Base-by-base conservation (phyloP, 345 rosid genomes). In the Salix exigua region DNA sequence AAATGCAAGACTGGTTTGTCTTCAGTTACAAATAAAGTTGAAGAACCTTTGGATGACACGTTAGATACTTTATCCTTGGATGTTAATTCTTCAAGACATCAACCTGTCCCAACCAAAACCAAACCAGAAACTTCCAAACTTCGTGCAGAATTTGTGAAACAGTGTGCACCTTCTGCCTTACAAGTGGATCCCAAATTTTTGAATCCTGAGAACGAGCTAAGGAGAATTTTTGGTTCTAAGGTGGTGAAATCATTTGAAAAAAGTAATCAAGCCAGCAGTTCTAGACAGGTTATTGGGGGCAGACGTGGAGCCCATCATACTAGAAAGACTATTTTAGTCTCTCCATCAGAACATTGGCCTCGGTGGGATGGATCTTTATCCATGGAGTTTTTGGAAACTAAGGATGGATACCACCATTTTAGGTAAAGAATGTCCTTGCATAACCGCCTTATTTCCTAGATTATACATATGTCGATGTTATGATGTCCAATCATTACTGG, bases 341-440 rank as follows among this genome's bases (percentile, higher is more conserved):
- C 96, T 71, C 91, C 94, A 53, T 86, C 88, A 38, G 98, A 94
- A 67, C 91, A 89, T 69, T 94, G 98, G 98, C 81, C 92, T 73
- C 93, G 92, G 4, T 94, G 96, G 97, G 98, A 94, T 76, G 91
- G 93, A 46, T 91, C 96, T 76, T 79, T 94, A 72, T 89, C 96
- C 18, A 92, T 94, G 97, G 98, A 92, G 61, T 82, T 91, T 85
- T 85, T 92, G 53, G 96, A 91, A 83, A 86, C 89, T 16, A 92
- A 74, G 80, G 94, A 87, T 58, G 90, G 92, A 30, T 78, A 60
- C 82, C 84, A 89, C 78, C 84, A 88, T 86, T 92, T 94, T 84
- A 89, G 95, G 98, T 93, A 77, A 80, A 67, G 55, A 48, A 8
- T 28, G 18, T 17, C 11, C 37, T 51, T 74, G 31, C 23, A 26